Conservation (phyloP, 2,329 filamentous ascomycete species). For the Tolypocladium tropicale region DNA sequence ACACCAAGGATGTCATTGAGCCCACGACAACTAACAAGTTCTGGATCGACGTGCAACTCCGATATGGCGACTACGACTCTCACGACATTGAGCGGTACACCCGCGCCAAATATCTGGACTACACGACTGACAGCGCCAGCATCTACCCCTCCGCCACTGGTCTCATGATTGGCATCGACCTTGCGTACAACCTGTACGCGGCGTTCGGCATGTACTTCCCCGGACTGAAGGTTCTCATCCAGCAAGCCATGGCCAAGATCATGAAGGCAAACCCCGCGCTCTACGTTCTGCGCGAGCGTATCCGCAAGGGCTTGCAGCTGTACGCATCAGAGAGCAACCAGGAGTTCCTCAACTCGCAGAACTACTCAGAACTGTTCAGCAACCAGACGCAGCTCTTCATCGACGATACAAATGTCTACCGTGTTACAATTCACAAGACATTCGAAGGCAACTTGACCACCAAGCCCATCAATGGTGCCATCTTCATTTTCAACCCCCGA, state of each 20-base stretch:
- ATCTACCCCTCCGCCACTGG: slow-evolving; percentile 96
- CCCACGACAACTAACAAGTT: slow-evolving; percentile 96
- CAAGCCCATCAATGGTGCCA: slow-evolving; percentile 98
- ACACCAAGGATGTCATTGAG: slow-evolving; percentile 93
- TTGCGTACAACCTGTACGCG: slow-evolving; percentile 97
- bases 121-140: slow-evolving; percentile 97
- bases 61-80: slow-evolving; percentile 97
- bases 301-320: slow-evolving; percentile 92
- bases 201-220: slow-evolving; percentile 99
- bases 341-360: slow-evolving; percentile 98
- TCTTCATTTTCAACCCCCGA: slow-evolving; percentile 99
- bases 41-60: slow-evolving; percentile 93
- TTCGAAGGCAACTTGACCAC: slow-evolving; percentile 98
- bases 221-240: slow-evolving; percentile 85
- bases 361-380: slow-evolving; percentile 98
- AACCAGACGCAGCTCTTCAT: slow-evolving; percentile 99
- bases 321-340: slow-evolving; percentile 99
- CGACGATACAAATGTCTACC: slow-evolving; percentile 97
- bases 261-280: slow-evolving; percentile 99
- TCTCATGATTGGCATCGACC: slow-evolving; percentile 93
- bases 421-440: slow-evolving; percentile 98
- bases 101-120: slow-evolving; percentile 95
- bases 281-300: slow-evolving; percentile 94
- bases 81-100: slow-evolving; percentile 98
- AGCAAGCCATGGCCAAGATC: slow-evolving; percentile 98